phyloP scores from a whole-genome alignment of 352 stramenopile species.

The Elongisporangium anandrum region DNA sequence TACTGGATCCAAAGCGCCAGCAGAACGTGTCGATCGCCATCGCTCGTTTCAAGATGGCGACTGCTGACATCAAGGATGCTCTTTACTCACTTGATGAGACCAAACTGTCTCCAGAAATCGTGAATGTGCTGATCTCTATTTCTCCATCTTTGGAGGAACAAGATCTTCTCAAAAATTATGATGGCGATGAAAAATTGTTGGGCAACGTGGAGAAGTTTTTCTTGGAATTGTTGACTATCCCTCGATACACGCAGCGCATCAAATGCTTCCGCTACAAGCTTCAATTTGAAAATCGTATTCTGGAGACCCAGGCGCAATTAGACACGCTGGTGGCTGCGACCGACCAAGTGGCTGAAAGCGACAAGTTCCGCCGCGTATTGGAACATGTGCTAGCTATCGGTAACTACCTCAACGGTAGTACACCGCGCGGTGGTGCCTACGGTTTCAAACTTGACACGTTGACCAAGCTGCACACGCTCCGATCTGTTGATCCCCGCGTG shows the following conservation, averaged over 20 bases:
- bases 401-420: slow-evolving; percentile 92
- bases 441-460: slow-evolving; percentile 91
- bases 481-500: slow-evolving; percentile 72
- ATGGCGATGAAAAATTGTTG: slow-evolving; percentile 80
- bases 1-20: slow-evolving; percentile 95
- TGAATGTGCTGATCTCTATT: slow-evolving; percentile 87
- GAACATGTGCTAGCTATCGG: slow-evolving; percentile 87
- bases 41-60: slow-evolving; percentile 92
- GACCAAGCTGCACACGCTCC: slow-evolving; percentile 85
- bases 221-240: slow-evolving; percentile 79
- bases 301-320: slow-evolving; percentile 79
- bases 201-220: slow-evolving; percentile 89
- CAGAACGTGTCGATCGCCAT: slow-evolving; percentile 99
- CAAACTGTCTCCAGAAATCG: slow-evolving; percentile 71
- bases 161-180: slow-evolving; percentile 89
- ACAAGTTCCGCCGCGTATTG: slow-evolving; percentile 74
- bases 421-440: slow-evolving; percentile 82
- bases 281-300: slow-evolving; percentile 80
- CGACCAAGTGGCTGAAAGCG: slow-evolving; percentile 75
- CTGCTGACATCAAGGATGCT: slow-evolving; percentile 78
- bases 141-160: slow-evolving; percentile 88
- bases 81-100: slow-evolving; percentile 79
- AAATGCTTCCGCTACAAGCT: slow-evolving; percentile 87
- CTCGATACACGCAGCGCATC: slow-evolving; percentile 83
- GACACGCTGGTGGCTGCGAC: slow-evolving; percentile 80